Base-by-base conservation (phyloP, 768 basidiomycete genomes). In the Dendrothele bispora region DNA sequence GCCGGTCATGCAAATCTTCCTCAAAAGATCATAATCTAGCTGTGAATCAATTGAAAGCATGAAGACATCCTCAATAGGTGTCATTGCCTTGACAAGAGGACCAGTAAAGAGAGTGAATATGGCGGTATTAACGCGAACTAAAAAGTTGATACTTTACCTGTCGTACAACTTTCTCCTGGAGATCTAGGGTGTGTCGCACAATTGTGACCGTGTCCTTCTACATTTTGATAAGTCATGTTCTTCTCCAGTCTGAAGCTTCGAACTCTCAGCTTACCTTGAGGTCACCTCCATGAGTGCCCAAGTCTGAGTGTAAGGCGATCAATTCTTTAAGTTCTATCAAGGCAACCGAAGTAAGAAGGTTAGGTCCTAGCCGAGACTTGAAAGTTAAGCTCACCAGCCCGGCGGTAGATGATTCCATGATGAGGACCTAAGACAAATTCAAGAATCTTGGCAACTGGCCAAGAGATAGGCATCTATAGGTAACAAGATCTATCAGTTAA, bases 341-440 rank as follows among this genome's bases (percentile, higher is more conserved):
- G 15, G 44, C 18, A 36, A 10, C 25, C 28, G 18, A 24, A 20
- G 11, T 35, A 27, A 14, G 21, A 26, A 45, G 2, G n/a, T 44
- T 20, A 28, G 11, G 11, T 24, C 38, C 46, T 26, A 15, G 15
- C 8, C 18, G 39, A 29, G 12, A 21, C 24, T 5, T 12, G 18
- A 22, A 11, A 43, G 17, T 26, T 18, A 41, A 18, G 50, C 65
- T 5, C 8, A 78, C 79, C 81, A 49, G 78, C 80, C 45, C 91
- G 79, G 6, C 92, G 79, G 57, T 95, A 95, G 40, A 95, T 91
- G 61, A 95, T 91, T 20, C 93, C 93, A 59, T 93, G 90, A 63
- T 94, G 90, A 0, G 84, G 69, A 5, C 92, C 92, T 4, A 95
- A 77, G 3, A 78, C 78, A 48, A 81, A 77, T 57, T 92, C 88